A percentile compares a stretch with the other conserved stretches of the same genome.
These are phyloP conservation scores for Podospora bellae-mahoneyi DNA, from an alignment of 495 filamentous ascomycete species.

Conservation along the genomic window DNA sequence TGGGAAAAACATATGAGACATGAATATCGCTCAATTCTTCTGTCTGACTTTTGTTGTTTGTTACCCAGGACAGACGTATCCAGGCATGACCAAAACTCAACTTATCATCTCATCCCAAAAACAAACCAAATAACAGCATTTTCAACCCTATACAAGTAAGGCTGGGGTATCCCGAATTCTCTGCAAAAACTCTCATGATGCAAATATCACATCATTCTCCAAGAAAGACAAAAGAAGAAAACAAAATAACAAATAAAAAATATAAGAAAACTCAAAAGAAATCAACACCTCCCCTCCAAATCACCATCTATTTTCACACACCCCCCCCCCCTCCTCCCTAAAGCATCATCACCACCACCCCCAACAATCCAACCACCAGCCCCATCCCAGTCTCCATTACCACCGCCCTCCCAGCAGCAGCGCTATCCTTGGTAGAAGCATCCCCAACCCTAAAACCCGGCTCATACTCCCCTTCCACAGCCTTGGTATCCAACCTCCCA, in stretches of 20 bases:
- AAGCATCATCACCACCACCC: slow-evolving; percentile 9
- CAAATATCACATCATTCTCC: neutral
- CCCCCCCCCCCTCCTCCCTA: neutral
- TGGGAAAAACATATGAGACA: too few species aligned
- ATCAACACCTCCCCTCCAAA: neutral
- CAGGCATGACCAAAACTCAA: too few species aligned
- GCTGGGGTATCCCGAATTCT: neutral
- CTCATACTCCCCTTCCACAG: slow-evolving; percentile 30
- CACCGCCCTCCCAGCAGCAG: slow-evolving; percentile 7
- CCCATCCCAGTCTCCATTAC: slow-evolving; percentile 5
- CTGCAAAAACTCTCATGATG: neutral
- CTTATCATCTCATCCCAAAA: too few species aligned
- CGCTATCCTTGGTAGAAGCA: slow-evolving; percentile 10
- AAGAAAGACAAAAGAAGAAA: neutral
- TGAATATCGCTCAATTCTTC: too few species aligned
- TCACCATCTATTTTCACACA: neutral
- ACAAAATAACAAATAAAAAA: neutral
- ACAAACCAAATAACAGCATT: too few species aligned
- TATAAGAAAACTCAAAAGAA: slow-evolving; percentile 7
- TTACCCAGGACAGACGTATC: too few species aligned
- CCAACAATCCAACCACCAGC: slow-evolving; percentile 13
- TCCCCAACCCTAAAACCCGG: slow-evolving; percentile 32
- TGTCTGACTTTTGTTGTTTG: too few species aligned
- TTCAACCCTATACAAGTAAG: too few species aligned
- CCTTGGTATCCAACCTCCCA: slow-evolving; percentile 55